Evolutionary conservation across 1,284 basidiomycete species (phyloP), one percentile per base, ranked within the genome.

Genomic region (Exsudoporus floridanus): DNA sequence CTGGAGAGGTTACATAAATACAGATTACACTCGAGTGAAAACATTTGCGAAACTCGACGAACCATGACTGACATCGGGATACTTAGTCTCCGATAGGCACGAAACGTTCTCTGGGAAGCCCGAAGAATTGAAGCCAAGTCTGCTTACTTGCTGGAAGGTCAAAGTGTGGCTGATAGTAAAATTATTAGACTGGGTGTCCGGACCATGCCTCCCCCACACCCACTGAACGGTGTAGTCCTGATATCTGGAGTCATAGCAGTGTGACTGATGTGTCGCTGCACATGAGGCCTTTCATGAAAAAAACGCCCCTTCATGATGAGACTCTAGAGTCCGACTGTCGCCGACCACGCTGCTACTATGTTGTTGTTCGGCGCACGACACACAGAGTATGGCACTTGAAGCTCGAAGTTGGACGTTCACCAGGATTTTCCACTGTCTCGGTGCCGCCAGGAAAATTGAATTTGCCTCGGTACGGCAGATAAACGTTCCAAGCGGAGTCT

Each of bases 1-100:
- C 61, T 62, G 21, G 30, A 34, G 31, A 28, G 3, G 33, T 52
- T 31, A 49, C 30, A 47, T 64, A 38, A 52, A 51, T 47, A 42
- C 40, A 16, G 13, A 37, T 7, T 7, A 37, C 34, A 34, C 19
- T 31, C 33, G 27, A 38, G 28, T n/a, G 35, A 54, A 31, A 19
- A 43, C 10, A 23, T 10, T 14, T 12, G 33, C 25, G 19, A 45
- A 55, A 49, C 12, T 10, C n/a, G 25, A 64, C 62, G 36, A 34
- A 69, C 66, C 62, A 53, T 65, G 9, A 9, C 19, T 33, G 38
- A 23, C 34, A 37, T 46, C 21, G 16, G 41, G 18, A 39, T 31
- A n/a, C n/a, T n/a, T n/a, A 31, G n/a, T 46, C 7, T 28, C 19
- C 23, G 23, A 5, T 19, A 21, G 35, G n/a, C 31, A 45, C 18